Percentiles rank a stretch among this genome's conserved stretches.
Conservation (phyloP, 805 yeast genomes). For the Candida wancherniae region DNA sequence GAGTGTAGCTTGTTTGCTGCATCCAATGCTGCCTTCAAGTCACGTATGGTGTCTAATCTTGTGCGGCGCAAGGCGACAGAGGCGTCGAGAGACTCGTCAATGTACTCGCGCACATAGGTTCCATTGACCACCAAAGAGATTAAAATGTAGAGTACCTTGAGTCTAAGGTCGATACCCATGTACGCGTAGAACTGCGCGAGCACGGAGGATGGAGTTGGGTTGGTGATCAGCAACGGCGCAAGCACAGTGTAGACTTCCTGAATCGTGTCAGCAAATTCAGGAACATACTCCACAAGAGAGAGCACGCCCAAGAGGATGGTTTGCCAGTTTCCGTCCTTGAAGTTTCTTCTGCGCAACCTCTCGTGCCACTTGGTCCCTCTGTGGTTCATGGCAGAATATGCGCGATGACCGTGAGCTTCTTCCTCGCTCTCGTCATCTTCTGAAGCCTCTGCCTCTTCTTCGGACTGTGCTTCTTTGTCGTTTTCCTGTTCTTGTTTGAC, state of each 20-base stretch:
- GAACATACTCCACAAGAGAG: conserved; percentile 52
- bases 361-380: conserved; percentile 73
- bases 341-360: conserved; percentile 65
- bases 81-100: conserved; percentile 66
- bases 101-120: conserved; percentile 51
- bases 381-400: conserved; percentile 47
- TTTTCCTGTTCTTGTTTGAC: conserved; percentile 8
- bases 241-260: conserved; percentile 45
- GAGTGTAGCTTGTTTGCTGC: conserved; percentile 36
- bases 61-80: conserved; percentile 59
- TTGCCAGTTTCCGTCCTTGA: conserved; percentile 85
- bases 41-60: conserved; percentile 60
- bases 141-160: conserved; percentile 56
- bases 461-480: conserved; percentile 15
- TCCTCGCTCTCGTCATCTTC: conserved; percentile 17
- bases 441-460: conserved; percentile 14
- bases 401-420: conserved; percentile 32
- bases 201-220: conserved; percentile 48
- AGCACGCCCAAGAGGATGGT: conserved; percentile 70
- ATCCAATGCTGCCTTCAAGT: conserved; percentile 51
- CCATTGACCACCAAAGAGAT: conserved; percentile 60
- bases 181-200: conserved; percentile 50
- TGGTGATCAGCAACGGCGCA: conserved; percentile 49
- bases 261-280: conserved; percentile 48
- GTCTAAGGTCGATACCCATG: conserved; percentile 49